Base-by-base conservation (phyloP, 2,329 filamentous ascomycete genomes). In the Colletotrichum sansevieriae region DNA sequence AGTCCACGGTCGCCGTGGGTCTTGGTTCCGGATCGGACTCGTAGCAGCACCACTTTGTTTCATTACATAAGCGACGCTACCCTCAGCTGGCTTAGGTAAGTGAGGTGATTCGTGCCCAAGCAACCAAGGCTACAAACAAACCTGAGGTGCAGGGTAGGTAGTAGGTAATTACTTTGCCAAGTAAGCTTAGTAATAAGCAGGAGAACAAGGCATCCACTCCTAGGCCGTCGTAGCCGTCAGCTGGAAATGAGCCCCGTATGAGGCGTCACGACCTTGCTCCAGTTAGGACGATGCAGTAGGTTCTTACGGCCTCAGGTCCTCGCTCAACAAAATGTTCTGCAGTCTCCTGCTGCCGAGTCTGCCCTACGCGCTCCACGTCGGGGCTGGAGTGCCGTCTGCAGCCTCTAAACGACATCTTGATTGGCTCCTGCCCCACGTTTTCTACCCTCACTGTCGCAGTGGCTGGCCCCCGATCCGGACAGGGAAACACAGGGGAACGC, bases 351-450 rank as follows among this genome's bases (percentile, higher is more conserved):
- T 57, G 54, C 63, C 55, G 58, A 39, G 54, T 56, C 43, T 64
- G 60, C 46, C 60, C 46, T 68, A 68, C 46, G 37, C 37, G 61
- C 65, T 68, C 54, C 54, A 47, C 44, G 57, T 18, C 35, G 20
- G 20, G 57, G 44, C 44, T 60, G 46, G 65, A 59, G 43, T 65
- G 55, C 54, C 65, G 61, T 41, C 54, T 65, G 63, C 41, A 54
- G 59, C 59, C 22, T 43, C 12, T 22, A 20, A n/a, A 46, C 18
- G 35, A 12, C 41, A 25, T 22, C 57, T 37, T 63, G 22, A 70
- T 65, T 70, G 65, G 69, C 57, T 15, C 20, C 18, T 70, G 67
- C 52, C 67, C 67, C 67, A 70, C 64, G 64, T 70, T 70, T 63
- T 55, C 52, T 49, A 52, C 43, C 63, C 44, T 70, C 51, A 57